These are phyloP conservation scores for Trichoderma arundinaceum DNA, from an alignment of 2,329 filamentous ascomycete genomes.

Conservation along the genomic window DNA sequence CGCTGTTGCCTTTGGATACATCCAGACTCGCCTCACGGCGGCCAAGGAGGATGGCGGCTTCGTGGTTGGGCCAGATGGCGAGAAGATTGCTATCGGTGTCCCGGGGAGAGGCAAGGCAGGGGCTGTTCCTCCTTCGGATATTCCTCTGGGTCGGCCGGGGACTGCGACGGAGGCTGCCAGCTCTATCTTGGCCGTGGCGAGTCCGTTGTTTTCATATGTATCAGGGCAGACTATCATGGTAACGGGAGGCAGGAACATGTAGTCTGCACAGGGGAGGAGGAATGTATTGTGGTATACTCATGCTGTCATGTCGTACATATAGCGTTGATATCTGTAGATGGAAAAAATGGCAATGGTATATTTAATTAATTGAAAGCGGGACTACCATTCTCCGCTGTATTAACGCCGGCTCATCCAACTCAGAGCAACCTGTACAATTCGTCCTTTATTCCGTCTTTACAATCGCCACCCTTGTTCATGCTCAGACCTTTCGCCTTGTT, in stretches of 20 bases:
- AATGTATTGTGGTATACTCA: neutral
- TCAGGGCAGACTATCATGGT: constrained; percentile 87
- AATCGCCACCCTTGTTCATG: neutral
- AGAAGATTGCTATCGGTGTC: constrained; percentile 76
- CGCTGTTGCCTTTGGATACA: constrained; percentile 83
- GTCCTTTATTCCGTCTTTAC: constrained; percentile 34
- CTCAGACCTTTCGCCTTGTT: constrained; percentile 77
- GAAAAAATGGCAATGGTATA: constrained; percentile 28
- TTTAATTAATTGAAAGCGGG: constrained; percentile 20
- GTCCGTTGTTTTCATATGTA: constrained; percentile 83
- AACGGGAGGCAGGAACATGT: constrained; percentile 75
- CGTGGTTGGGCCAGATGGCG: constrained; percentile 74
- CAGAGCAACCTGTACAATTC: constrained; percentile 27
- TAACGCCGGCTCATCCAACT: constrained; percentile 38
- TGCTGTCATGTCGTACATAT: neutral
- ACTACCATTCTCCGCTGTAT: constrained; percentile 32
- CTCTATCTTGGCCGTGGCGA: constrained; percentile 77
- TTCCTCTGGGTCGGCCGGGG: constrained; percentile 77
- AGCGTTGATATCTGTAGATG: neutral
- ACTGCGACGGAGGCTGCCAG: constrained; percentile 81
- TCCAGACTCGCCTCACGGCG: constrained; percentile 78
- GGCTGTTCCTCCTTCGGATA: constrained; percentile 65
- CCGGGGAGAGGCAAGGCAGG: constrained; percentile 59
- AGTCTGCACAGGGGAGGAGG: constrained; percentile 26
- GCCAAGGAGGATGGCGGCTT: constrained; percentile 86